Conservation (phyloP, 768 basidiomycete genomes). For the Pholiota molesta region DNA sequence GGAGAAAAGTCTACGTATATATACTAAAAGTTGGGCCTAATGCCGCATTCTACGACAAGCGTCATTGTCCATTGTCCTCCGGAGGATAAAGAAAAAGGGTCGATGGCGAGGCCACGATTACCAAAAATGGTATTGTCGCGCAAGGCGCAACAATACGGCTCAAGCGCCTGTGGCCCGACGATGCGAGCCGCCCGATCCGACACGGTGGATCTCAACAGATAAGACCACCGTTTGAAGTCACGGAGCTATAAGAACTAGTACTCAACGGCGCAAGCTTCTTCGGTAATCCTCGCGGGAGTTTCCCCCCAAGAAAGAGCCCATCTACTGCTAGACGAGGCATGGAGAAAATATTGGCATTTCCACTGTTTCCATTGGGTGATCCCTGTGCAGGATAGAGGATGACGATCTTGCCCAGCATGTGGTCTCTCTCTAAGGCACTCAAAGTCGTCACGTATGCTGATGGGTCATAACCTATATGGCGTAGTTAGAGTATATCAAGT, state of each 20-base stretch:
- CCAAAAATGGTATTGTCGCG: too few relatives aligned
- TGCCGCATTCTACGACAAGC: too few relatives aligned
- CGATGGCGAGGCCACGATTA: too few relatives aligned
- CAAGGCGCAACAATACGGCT: too few relatives aligned
- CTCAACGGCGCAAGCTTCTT: constrained; percentile 52
- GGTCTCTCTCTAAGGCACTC: constrained; percentile 57
- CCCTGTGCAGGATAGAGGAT: constrained; percentile 55
- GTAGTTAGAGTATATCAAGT: constrained; percentile 5
- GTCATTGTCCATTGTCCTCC: too few relatives aligned
- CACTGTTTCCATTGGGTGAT: constrained; percentile 33
- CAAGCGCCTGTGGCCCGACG: too few relatives aligned
- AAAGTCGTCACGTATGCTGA: constrained; percentile 60
- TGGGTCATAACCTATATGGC: constrained; percentile 53
- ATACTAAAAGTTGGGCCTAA: too few relatives aligned
- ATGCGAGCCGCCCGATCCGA: too few relatives aligned
- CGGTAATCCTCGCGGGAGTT: constrained; percentile 30
- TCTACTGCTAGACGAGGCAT: constrained; percentile 59
- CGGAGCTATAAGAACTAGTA: constrained; percentile 43
- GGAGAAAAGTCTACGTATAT: too few relatives aligned
- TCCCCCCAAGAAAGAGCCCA: constrained; percentile 48
- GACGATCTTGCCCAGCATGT: constrained; percentile 68
- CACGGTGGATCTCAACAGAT: too few relatives aligned
- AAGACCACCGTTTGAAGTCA: constrained; percentile 60
- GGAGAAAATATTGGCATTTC: constrained; percentile 44
- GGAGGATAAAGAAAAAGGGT: too few relatives aligned